Percentiles rank a stretch among this genome's conserved stretches.
Evolutionary conservation across 1,284 basidiomycete species (phyloP).

Genomic region (Papiliotrema terrestris): DNA sequence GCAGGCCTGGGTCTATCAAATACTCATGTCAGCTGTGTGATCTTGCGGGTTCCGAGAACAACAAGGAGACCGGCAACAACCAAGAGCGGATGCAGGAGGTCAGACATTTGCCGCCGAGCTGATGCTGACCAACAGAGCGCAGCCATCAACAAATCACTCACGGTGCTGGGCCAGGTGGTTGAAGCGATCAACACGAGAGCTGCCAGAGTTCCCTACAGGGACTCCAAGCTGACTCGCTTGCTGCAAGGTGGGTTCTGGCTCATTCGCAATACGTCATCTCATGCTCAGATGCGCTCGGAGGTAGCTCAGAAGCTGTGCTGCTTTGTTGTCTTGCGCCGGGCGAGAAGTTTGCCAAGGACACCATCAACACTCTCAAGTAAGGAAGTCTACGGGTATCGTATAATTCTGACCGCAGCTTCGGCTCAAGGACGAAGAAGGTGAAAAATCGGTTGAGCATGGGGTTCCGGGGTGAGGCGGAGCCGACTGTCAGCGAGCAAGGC

Average conservation of each 20-base stretch:
- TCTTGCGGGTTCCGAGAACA: constrained; percentile 81
- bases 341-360: constrained; percentile 71
- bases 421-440: neutral
- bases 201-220: constrained; percentile 62
- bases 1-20: neutral
- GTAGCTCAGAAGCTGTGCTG: constrained; percentile 66
- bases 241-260: constrained; percentile 57
- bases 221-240: constrained; percentile 75
- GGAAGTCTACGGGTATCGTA: neutral
- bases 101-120: neutral
- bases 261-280: neutral
- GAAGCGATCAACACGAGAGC: constrained; percentile 72
- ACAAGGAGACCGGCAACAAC: constrained; percentile 80
- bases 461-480: neutral
- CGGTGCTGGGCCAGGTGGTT: constrained; percentile 76
- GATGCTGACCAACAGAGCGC: constrained; percentile 56
- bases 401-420: neutral
- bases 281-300: constrained; percentile 64
- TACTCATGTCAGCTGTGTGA: constrained; percentile 58
- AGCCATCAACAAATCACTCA: constrained; percentile 79
- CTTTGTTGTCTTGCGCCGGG: constrained; percentile 82
- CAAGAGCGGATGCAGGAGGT: constrained; percentile 62
- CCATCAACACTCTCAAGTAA: constrained; percentile 76
- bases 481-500: neutral
- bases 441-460: neutral